phyloP scores from a whole-genome alignment of 2,329 filamentous ascomycete genomes.

The Stagonosporopsis chrysanthemi region DNA sequence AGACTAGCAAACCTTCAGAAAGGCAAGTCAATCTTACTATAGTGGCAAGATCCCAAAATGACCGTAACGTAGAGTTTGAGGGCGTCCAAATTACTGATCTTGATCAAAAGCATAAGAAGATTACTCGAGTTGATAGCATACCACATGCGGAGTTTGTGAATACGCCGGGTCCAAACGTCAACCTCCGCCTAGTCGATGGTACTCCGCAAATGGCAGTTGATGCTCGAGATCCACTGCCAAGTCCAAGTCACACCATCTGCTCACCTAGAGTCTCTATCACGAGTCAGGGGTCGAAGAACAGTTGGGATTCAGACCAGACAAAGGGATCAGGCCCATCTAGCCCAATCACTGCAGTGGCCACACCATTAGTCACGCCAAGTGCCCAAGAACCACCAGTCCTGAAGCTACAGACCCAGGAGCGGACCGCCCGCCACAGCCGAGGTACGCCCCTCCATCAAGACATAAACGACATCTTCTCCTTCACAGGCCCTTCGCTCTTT shows the following conservation, averaged over 20 bases:
- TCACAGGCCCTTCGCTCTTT: not conserved
- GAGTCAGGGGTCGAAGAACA: no score
- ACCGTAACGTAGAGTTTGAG: slow-evolving; percentile 26
- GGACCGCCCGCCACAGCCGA: slow-evolving; percentile 13
- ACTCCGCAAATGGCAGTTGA: not conserved
- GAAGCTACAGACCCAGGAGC: slow-evolving; percentile 3
- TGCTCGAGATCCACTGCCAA: slow-evolving; percentile 5
- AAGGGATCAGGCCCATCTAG: not conserved
- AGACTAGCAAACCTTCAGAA: slow-evolving; percentile 36
- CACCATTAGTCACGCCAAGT: not conserved
- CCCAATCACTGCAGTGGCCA: slow-evolving; percentile 8
- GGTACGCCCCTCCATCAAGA: slow-evolving; percentile 4
- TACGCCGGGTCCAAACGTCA: not conserved
- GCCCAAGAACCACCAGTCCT: not conserved
- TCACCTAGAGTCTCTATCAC: not conserved
- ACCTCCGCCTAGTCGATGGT: not conserved
- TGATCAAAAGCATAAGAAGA: slow-evolving; percentile 18
- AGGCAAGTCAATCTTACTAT: not conserved
- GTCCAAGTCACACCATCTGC: slow-evolving; percentile 2
- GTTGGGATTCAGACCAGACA: not conserved
- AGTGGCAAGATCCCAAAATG: not conserved
- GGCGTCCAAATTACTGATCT: slow-evolving; percentile 29
- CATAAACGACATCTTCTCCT: slow-evolving; percentile 1
- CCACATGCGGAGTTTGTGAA: slow-evolving; percentile 12
- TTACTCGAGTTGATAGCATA: not conserved